Conservation (phyloP, 2,329 filamentous ascomycete genomes). For the Hypoxylon sp. region DNA sequence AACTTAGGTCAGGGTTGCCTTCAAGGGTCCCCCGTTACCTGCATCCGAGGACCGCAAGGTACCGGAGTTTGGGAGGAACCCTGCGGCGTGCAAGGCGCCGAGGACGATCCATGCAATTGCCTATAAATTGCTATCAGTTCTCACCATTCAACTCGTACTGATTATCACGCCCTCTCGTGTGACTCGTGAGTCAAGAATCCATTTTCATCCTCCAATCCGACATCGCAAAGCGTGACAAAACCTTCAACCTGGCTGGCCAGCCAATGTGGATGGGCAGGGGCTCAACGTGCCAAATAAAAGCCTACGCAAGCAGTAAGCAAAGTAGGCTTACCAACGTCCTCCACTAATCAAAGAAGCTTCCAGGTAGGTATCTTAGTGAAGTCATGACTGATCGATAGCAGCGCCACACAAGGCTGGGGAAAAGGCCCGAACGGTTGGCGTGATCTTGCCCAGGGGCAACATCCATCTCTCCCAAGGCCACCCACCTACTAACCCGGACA, state of each 20-base stretch:
- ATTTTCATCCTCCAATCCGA: constrained; percentile 36
- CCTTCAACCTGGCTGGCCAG: constrained; percentile 34
- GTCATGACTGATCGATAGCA: constrained; percentile 22
- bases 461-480: constrained; percentile 19
- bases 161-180: constrained; percentile 39
- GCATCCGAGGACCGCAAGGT: constrained; percentile 38
- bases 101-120: constrained; percentile 21
- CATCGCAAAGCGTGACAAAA: constrained; percentile 35
- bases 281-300: constrained; percentile 40
- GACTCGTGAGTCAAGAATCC: constrained; percentile 32
- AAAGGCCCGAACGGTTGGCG: constrained; percentile 38
- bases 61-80: constrained; percentile 33
- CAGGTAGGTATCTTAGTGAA: constrained; percentile 15
- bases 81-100: constrained; percentile 28
- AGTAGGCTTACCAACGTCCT: constrained; percentile 22
- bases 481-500: constrained; percentile 19
- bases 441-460: constrained; percentile 7
- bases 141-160: constrained; percentile 36
- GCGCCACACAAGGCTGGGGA: constrained; percentile 44
- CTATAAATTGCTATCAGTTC: constrained; percentile 41
- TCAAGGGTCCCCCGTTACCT: constrained; percentile 38
- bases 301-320: constrained; percentile 41
- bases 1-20: constrained; percentile 33
- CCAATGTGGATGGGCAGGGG: constrained; percentile 40
- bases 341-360: constrained; percentile 25